Base-by-base conservation (phyloP, 2,329 filamentous ascomycete species). In the Celoporthe dispersa region DNA sequence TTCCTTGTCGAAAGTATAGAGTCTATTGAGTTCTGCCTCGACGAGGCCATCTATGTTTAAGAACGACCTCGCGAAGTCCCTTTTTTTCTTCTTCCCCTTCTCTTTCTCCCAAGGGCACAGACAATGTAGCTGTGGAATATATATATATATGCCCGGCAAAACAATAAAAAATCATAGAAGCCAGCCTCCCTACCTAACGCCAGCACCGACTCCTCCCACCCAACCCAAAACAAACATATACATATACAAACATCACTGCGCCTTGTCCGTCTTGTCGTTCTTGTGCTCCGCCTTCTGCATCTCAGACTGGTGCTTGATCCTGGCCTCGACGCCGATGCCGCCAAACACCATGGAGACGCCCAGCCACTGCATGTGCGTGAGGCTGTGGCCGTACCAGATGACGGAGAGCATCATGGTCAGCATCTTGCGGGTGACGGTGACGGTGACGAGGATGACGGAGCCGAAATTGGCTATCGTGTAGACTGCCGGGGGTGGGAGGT, bases 361-460 rank as follows among this genome's bases (percentile, higher is more conserved):
- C 8, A 97, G 83, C 93, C 94, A 97, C 83, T 99, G 96, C 87
- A 95, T 97, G n/a, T 84, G 82, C 37, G 89, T 92, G 64, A 99
- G 86, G 73, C 87, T 88, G 80, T 99, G 96, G 37, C 96, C 96
- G 79, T 98, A 99, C 82, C 94, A 94, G 71, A 98, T 85, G 37
- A 99, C 96, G 67, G 94, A 97, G 66, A 98, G 86, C 71, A 98
- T 93, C 96, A 99, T 99, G 74, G 95, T 98, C 79, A 98, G 88
- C 96, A 99, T 99, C 84, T 99, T 99, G 78, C 96, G 88, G 61
- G 96, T 99, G 61, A 99, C 96, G 1, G 94, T 99, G 2, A 99
- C 94, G 5, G 96, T 98, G 59, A 98, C 95, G 64, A 99, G 89
- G 66, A 98, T 87, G 64, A 99, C 88, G 12, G 92, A 96, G 12